These are phyloP conservation scores for Colletotrichum melonis DNA, from an alignment of 2,329 filamentous ascomycete species.

Conservation along the genomic window DNA sequence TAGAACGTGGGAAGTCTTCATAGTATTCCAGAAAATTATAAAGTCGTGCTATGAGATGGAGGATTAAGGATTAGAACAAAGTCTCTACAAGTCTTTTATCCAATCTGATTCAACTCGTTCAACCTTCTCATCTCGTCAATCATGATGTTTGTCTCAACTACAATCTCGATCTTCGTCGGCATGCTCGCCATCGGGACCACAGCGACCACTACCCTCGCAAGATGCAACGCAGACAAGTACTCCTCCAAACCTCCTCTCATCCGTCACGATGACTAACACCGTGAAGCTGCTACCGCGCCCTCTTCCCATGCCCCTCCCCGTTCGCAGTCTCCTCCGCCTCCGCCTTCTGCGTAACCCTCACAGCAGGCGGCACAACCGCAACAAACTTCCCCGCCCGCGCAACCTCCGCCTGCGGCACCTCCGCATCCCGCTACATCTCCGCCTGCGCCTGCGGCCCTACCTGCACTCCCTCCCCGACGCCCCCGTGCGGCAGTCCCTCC, in stretches of 20 bases:
- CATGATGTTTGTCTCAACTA: neutral
- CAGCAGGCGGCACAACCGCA: constrained; percentile 36
- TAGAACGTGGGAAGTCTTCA: neutral
- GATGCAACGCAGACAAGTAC: constrained; percentile 22
- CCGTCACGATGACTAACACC: neutral
- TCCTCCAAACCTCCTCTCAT: neutral
- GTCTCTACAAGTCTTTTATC: neutral
- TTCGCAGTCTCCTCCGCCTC: constrained; percentile 36
- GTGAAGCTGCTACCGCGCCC: constrained; percentile 38
- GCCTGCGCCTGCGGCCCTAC: constrained; percentile 38
- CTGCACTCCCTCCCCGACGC: constrained; percentile 25
- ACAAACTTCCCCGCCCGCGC: constrained; percentile 38
- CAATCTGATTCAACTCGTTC: too few relatives aligned
- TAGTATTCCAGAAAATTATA: neutral
- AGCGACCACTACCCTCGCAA: neutral
- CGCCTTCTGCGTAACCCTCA: constrained; percentile 39
- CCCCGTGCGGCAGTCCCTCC: neutral
- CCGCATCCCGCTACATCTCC: constrained; percentile 33
- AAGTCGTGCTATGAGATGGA: neutral
- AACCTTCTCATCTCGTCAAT: neutral
- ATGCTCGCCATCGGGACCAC: neutral
- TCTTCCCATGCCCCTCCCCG: constrained; percentile 38
- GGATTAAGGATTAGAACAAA: too few relatives aligned
- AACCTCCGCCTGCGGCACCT: constrained; percentile 36
- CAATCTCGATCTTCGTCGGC: neutral